Percentiles rank a stretch among this genome's conserved stretches.
Evolutionary conservation across 108 stramenopile genomes (phyloP).

Genomic region (Nitzschia sp.): DNA sequence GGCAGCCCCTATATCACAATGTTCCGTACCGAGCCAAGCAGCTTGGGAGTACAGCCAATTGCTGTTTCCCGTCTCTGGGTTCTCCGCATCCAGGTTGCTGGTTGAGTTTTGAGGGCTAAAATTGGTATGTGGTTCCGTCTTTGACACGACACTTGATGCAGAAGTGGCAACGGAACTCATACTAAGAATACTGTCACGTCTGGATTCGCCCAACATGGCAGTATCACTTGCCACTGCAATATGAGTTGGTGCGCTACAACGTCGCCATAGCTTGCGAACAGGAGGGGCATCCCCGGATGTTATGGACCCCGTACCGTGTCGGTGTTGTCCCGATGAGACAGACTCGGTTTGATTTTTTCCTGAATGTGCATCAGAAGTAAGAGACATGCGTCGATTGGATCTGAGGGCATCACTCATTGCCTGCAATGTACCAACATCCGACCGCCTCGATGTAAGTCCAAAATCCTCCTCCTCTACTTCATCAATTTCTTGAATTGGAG

Average conservation of each 20-base stretch:
- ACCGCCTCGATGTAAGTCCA: too few relatives aligned
- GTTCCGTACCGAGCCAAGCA: slow-evolving; percentile 34
- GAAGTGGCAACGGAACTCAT: background rate
- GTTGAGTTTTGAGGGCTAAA: background rate
- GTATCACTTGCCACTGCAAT: too few relatives aligned
- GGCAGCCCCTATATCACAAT: background rate
- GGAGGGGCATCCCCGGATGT: background rate
- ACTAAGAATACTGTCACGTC: slow-evolving; percentile 12
- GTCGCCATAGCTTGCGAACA: too few relatives aligned
- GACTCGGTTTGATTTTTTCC: background rate
- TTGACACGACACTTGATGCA: background rate
- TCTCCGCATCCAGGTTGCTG: slow-evolving; percentile 1
- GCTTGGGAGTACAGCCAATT: slow-evolving; percentile 45
- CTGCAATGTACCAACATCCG: too few relatives aligned
- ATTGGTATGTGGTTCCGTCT: background rate
- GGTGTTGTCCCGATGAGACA: background rate
- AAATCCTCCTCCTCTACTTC: background rate
- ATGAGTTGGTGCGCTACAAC: too few relatives aligned
- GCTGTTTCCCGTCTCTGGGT: background rate
- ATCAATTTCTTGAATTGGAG: slow-evolving; percentile 27
- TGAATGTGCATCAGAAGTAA: slow-evolving; percentile 6
- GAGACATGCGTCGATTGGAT: background rate
- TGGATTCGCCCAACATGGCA: background rate
- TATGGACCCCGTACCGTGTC: background rate
- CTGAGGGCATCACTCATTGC: background rate